A percentile compares a stretch with the other conserved stretches of the same genome.
Evolutionary conservation across 768 basidiomycete species (phyloP).

Genomic region (Pulveroboletus sp.): DNA sequence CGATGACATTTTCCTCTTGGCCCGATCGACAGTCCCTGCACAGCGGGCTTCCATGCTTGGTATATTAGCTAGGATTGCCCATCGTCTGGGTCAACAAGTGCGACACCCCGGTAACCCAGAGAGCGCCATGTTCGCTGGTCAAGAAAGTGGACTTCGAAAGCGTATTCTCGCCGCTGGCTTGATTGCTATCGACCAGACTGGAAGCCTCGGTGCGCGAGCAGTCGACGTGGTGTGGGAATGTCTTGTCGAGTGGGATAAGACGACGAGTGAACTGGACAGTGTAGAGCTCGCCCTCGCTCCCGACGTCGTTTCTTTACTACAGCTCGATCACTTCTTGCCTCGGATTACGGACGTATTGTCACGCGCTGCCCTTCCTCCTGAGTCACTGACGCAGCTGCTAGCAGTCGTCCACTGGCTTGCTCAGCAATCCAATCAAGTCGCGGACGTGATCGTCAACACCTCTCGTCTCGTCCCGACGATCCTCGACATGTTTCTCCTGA

Average conservation of each 20-base stretch:
- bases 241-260: conserved; percentile 57
- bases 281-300: conserved; percentile 38
- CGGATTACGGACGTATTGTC: conserved; percentile 41
- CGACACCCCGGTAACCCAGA: not conserved
- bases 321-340: conserved; percentile 44
- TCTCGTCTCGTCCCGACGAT: conserved; percentile 49
- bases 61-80: conserved; percentile 57
- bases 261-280: conserved; percentile 30
- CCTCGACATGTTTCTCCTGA: conserved; percentile 53
- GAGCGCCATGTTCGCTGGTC: conserved; percentile 21
- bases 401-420: conserved; percentile 58
- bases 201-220: conserved; percentile 61
- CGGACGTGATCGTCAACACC: conserved; percentile 47
- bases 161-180: conserved; percentile 63
- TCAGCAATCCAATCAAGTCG: conserved; percentile 50
- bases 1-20: conserved; percentile 76
- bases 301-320: conserved; percentile 16
- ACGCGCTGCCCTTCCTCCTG: conserved; percentile 40
- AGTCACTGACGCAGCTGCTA: conserved; percentile 54
- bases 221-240: conserved; percentile 74
- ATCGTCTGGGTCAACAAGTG: conserved; percentile 24
- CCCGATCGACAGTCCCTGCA: conserved; percentile 75
- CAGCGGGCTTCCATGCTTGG: conserved; percentile 82
- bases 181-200: conserved; percentile 60
- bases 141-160: conserved; percentile 45